These are phyloP conservation scores for Blastomyces parvus DNA, from an alignment of 2,329 filamentous ascomycete genomes.

Conservation along the genomic window DNA sequence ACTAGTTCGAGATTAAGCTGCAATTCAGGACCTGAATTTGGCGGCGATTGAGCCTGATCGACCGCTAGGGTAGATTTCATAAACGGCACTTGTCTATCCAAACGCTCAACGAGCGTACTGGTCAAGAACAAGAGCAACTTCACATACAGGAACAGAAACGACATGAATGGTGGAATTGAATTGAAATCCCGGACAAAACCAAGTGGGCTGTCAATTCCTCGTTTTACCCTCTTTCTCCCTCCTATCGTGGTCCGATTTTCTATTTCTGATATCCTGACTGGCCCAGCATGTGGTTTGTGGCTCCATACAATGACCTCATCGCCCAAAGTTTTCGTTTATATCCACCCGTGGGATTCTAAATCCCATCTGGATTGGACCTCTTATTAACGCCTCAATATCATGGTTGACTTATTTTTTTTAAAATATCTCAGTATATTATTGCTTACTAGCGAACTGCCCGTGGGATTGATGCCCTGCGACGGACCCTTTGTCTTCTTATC, in stretches of 20 bases:
- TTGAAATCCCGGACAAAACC: no score
- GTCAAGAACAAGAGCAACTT: no score
- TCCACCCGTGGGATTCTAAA: neutral
- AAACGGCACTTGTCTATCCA: no score
- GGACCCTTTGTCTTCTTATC: neutral
- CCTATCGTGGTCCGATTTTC: neutral
- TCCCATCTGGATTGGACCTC: neutral
- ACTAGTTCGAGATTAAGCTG: no score
- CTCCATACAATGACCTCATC: slow-evolving; percentile 5
- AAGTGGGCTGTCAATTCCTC: neutral
- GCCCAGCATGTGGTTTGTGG: neutral
- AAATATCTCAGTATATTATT: no score
- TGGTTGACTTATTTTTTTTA: no score
- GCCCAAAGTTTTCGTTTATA: neutral
- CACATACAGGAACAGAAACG: neutral
- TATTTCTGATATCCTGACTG: neutral
- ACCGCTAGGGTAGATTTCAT: no score
- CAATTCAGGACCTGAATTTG: no score
- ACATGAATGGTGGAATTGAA: neutral
- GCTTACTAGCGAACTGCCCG: neutral
- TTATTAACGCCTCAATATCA: neutral
- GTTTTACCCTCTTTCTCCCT: no score
- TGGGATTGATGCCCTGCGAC: neutral
- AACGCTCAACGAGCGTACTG: no score
- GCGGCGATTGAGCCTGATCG: no score